These are phyloP conservation scores for Erythrobasidium hasegawianum DNA, from an alignment of 1,284 basidiomycete genomes.

Conservation along the genomic window DNA sequence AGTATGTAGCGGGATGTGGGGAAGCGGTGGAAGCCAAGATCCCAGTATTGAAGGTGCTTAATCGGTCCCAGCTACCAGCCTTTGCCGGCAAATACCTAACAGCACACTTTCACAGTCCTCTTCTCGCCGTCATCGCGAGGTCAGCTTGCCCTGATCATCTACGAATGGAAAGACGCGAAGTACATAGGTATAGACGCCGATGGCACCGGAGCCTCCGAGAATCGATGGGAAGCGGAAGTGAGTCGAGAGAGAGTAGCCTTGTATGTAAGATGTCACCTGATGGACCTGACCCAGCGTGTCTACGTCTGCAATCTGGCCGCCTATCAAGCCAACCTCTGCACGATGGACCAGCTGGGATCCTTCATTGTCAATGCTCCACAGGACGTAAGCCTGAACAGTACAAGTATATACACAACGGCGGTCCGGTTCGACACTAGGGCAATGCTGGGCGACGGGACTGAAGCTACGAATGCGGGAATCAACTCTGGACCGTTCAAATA, in stretches of 20 bases:
- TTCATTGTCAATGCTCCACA: slow-evolving; percentile 65
- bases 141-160: slow-evolving; percentile 89
- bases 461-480: slow-evolving; percentile 6
- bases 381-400: slow-evolving; percentile 63
- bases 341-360: slow-evolving; percentile 64
- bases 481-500: slow-evolving; percentile 54
- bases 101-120: slow-evolving; percentile 57
- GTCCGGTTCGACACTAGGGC: slow-evolving; percentile 48
- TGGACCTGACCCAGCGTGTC: slow-evolving; percentile 63
- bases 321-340: slow-evolving; percentile 66
- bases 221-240: slow-evolving; percentile 47
- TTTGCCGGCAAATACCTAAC: slow-evolving; percentile 28
- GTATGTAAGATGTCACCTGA: too few species aligned
- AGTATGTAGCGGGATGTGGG: slow-evolving; percentile 95
- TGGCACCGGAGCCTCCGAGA: slow-evolving; percentile 38
- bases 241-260: slow-evolving; percentile 38
- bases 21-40: slow-evolving; percentile 54
- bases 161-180: slow-evolving; percentile 84
- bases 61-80: not conserved
- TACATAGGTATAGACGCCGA: slow-evolving; percentile 66
- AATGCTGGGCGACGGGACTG: slow-evolving; percentile 40
- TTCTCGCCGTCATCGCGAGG: slow-evolving; percentile 75
- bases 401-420: slow-evolving; percentile 54
- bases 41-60: slow-evolving; percentile 79
- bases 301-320: slow-evolving; percentile 83